Evolutionary conservation across 768 basidiomycete species (phyloP), one percentile per base, ranked within the genome.

Genomic region (Auriscalpium microsporum): DNA sequence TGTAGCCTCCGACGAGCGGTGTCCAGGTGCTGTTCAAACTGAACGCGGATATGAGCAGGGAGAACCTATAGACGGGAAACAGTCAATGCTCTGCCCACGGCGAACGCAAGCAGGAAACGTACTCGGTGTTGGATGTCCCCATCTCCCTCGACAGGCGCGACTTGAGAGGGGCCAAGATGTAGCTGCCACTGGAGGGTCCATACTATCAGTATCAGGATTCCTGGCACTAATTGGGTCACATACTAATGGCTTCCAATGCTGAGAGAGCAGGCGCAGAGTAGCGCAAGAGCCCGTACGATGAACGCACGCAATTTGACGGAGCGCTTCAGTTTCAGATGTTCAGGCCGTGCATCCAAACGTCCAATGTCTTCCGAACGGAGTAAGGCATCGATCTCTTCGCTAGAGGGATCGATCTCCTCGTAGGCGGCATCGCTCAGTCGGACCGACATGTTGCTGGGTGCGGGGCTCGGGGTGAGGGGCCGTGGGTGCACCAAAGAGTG

Each of bases 171-270:
- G 86, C 87, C 3, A 94, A 77, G 7, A 87, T 80, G 63, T 91
- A 84, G 2, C 79, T 77, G 14, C 83, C 85, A 65, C 87, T 90
- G 36, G 8, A 21, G 38, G 13, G 48, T 50, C 34, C 37, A 48
- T 38, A 17, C 16, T 52, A 49, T 55, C 34, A 9, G 16, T 38
- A 49, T 61, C 14, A 60, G 8, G 16, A 11, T 4, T 5, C 40
- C 1, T 36, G 7, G 38, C 3, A 17, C 47, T 37, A 28, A 50
- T 28, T 28, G 28, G 28, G 28, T 48, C 16, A 69, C 80, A 46
- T 63, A 87, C 86, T 86, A 89, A 65, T 90, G 87, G 58, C 84
- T 85, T 36, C 87, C 88, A 37, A 90, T 71, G 62, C 86, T 86
- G 60, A 90, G 67, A 34, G 80, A 82, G 64, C 86, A 88, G 23